Evolutionary conservation across 2,329 filamentous ascomycete species (phyloP).

Genomic region (Macrophomina phaseolina): DNA sequence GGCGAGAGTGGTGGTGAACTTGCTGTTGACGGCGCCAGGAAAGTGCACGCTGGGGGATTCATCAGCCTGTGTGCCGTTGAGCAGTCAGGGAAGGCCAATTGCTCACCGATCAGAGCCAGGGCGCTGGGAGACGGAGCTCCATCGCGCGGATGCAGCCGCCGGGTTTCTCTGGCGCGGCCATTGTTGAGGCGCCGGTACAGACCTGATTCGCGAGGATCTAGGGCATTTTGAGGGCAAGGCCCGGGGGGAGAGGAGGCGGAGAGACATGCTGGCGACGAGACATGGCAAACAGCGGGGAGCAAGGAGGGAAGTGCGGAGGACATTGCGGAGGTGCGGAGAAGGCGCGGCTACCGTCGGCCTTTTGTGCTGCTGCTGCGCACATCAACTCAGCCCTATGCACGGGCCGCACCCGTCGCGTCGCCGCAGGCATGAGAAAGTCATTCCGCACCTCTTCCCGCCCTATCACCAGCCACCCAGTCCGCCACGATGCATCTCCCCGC

Average conservation of each 20-base stretch:
- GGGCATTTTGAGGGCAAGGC: background rate
- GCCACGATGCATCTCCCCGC: slow-evolving; percentile 34
- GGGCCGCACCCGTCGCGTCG: slow-evolving; percentile 3
- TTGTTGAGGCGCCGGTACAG: background rate
- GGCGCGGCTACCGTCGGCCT: slow-evolving; percentile 38
- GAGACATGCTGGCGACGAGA: slow-evolving; percentile 41
- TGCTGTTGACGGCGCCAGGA: slow-evolving; percentile 92
- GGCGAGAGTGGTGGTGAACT: slow-evolving; percentile 79
- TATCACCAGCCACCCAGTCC: slow-evolving; percentile 28
- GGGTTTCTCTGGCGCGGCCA: slow-evolving; percentile 17
- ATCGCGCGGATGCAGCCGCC: slow-evolving; percentile 6
- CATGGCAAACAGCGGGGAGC: slow-evolving; percentile 31
- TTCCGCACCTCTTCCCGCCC: slow-evolving; percentile 10
- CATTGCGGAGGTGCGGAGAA: slow-evolving; percentile 30
- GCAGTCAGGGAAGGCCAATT: background rate
- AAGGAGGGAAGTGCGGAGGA: slow-evolving; percentile 29
- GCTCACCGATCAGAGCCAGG: slow-evolving; percentile 65
- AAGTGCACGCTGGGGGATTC: slow-evolving; percentile 65
- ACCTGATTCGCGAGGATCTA: slow-evolving; percentile 30
- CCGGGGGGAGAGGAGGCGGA: slow-evolving; percentile 38
- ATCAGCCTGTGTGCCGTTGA: background rate
- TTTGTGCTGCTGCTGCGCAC: background rate
- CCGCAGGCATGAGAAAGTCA: slow-evolving; percentile 15
- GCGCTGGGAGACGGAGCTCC: slow-evolving; percentile 61
- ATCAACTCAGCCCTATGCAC: slow-evolving; percentile 27